These are phyloP conservation scores for Xylaria sp. DNA, from an alignment of 2,329 filamentous ascomycete genomes.

Conservation along the genomic window DNA sequence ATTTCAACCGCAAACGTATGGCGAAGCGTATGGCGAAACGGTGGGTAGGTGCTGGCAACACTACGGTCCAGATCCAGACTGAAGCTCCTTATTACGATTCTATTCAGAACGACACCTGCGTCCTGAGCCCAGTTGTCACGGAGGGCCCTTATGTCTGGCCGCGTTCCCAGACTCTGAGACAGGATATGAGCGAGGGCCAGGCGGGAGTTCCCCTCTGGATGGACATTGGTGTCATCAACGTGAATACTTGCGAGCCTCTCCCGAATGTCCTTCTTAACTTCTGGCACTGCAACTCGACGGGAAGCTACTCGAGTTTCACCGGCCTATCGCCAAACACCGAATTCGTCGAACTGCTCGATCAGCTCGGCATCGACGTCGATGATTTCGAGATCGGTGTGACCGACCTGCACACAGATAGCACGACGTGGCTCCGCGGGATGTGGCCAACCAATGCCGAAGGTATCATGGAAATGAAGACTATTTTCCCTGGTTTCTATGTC, in stretches of 20 bases:
- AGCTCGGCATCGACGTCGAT: slow-evolving; percentile 46
- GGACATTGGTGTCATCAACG: slow-evolving; percentile 50
- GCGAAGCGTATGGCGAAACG: slow-evolving; percentile 29
- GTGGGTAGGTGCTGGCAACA: slow-evolving; percentile 14
- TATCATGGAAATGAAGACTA: slow-evolving; percentile 44
- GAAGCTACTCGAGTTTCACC: slow-evolving; percentile 47
- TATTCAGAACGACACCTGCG: slow-evolving; percentile 40
- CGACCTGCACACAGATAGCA: slow-evolving; percentile 46
- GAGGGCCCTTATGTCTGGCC: slow-evolving; percentile 39
- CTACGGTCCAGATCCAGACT: slow-evolving; percentile 24
- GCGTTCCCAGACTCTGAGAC: slow-evolving; percentile 44
- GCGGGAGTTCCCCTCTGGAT: slow-evolving; percentile 46
- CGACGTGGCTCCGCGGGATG: slow-evolving; percentile 46
- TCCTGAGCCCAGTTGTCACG: slow-evolving; percentile 35
- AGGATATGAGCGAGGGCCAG: slow-evolving; percentile 15
- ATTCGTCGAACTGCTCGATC: slow-evolving; percentile 44
- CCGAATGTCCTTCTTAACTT: slow-evolving; percentile 47
- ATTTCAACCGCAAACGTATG: slow-evolving; percentile 40
- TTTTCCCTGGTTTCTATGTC: slow-evolving; percentile 42
- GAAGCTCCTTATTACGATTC: slow-evolving; percentile 38
- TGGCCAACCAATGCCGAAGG: slow-evolving; percentile 46
- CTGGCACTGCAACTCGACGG: slow-evolving; percentile 51
- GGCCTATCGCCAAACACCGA: slow-evolving; percentile 46
- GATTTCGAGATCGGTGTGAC: slow-evolving; percentile 24
- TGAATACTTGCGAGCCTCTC: slow-evolving; percentile 47